Base-by-base conservation (phyloP, 345 rosid genomes). In the Camelina laxa region DNA sequence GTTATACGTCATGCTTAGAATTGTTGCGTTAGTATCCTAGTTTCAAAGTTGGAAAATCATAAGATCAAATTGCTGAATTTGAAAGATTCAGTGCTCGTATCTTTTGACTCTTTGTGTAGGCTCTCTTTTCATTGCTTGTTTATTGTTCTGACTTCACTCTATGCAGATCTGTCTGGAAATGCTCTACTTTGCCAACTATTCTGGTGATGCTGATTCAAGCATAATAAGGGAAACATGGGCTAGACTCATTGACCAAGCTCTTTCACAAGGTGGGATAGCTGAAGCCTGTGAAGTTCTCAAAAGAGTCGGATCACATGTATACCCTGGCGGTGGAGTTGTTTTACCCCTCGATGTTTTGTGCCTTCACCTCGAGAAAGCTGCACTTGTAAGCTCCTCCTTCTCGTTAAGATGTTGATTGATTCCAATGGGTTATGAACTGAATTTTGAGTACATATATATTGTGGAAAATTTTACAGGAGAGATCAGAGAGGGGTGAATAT, bases 331-430 rank as follows among this genome's bases (percentile, higher is more conserved):
- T 82, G 99, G 98, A 63, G 88, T 91, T 61, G 84, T 88, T 80
- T 80, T 92, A 75, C 99, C 97, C 7, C 81, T 90, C 65, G 98
- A 92, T 45, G 83, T 88, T 68, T 60, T 91, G 14, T 92, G 99
- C 77, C 94, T 95, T 76, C 99, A 92, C 81, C 91, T 96, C 55
- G 99, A 96, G 87, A 96, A 91, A 82, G 94, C 97, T 67, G 93
- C 98, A 49, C 49, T 86, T 91, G 97, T 96, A 84, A 74, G 69
- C 70, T 57, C 48, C 61, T 42, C 70, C 22, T 58, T 39, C 70
- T 70, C 20, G 49, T 65, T 45, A 54, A 44, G 31, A 42, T 15
- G 27, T 55, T 49, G 48, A 31, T 65, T 49, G 22, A 41, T 65
- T 30, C 9, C 31, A 30, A 39, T 22, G 16, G 68, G 22, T 31